Evolutionary conservation across 73 alveolate species (phyloP), one percentile per base, ranked within the genome.

Genomic region (Durusdinium trenchii): DNA sequence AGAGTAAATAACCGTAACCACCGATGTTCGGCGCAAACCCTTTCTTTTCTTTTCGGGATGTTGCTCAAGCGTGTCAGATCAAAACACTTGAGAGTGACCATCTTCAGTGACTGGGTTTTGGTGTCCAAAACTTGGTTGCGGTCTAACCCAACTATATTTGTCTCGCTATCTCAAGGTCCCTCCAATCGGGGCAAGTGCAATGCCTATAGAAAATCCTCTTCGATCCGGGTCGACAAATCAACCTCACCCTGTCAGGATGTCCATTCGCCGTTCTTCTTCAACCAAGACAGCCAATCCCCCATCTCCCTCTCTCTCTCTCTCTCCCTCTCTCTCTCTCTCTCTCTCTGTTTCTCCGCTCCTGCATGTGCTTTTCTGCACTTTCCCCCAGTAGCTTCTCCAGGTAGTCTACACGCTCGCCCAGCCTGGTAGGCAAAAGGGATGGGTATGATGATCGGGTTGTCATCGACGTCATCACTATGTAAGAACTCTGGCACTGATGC

Each of bases 291-390:
- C 10, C 28, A 18, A 64, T 7, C 79, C 69, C 23, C 23, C 23
- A 23, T 12, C 30, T 60, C 73, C 73, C 1, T 2, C 73, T 23
- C 73, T 32, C 30, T 60, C 73, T 23, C 73, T 23, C 18, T 23
- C 73, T 23, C 30, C 30, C 73, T 60, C 73, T 60, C n/a, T 32
- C 30, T 60, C 73, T 23, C 30, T 32, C 1, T 60, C 2, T 64
- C 32, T 78, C 38, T 7, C 61, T 20, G 14, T 45, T 7, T n/a
- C 87, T 18, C 42, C 3, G 62, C 47, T 61, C 94, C 94, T 84
- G 94, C 76, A 4, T 20, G 40, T 84, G 94, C 76, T 84, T 84
- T 51, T 84, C 94, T 84, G 76, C 94, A 23, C 94, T 84, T 36
- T 84, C 94, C 50, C 76, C 94, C 4, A 84, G 75, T 40, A 84